Evolutionary conservation across 176 grass and related monocot genomes (phyloP), one percentile per base, ranked within the genome.

Genomic region (Cocos nucifera): DNA sequence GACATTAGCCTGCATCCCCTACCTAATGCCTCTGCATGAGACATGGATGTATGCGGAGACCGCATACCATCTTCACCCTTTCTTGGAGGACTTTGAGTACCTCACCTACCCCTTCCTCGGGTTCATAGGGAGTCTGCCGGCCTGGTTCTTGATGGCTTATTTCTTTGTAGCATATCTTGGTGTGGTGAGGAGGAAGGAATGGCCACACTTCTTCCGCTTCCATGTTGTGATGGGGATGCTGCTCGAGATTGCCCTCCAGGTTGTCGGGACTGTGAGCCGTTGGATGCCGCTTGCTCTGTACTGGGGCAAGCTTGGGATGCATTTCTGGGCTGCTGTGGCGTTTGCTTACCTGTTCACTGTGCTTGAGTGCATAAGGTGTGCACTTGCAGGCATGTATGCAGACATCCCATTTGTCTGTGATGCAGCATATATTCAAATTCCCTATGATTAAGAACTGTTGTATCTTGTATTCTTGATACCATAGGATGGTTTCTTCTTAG

Each of bases 11-110:
- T 69, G 64, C 57, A 67, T 77, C 49, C 74, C 74, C n/a, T 77
- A 69, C 57, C 74, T 77, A 19, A 67, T 77, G 64, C 74, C 74
- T 21, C 55, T 67, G 23, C 74, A 77, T 62, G 74, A 77, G 56
- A 68, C 74, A 53, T 77, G 74, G 74, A 77, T 77, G 74, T 77
- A 77, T 77, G 74, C 74, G 2, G 54, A 69, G 29, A 77, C 74
- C 9, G 64, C 64, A 16, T 77, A 50, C 57, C 74, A 77, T 44
- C 58, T 77, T 20, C 74, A 77, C 28, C 56, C 49, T 18, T 77
- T 77, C 39, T 44, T 63, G 59, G 70, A 73, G 59, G 70, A 73
- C 16, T 73, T 73, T 26, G 59, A 73, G 59, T 63, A 63, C 59
- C 59, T 73, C 24, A 73, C 70, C 6, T 73, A 73, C 28, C 70